Conservation (phyloP, 2,329 filamentous ascomycete species). For the Aspergillus sp. region DNA sequence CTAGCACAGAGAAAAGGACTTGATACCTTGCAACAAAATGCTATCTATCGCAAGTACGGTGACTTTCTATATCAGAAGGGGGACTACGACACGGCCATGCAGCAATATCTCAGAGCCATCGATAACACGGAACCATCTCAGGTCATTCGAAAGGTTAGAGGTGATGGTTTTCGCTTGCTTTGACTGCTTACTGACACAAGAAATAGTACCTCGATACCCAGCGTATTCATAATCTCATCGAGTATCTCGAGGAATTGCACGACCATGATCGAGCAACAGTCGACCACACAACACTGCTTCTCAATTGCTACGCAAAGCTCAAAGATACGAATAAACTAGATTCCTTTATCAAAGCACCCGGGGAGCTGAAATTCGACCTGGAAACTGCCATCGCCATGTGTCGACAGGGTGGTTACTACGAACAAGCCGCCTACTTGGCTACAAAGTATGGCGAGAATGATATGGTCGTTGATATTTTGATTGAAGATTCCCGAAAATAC, state of each 20-base stretch:
- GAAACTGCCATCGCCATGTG: constrained; percentile 98
- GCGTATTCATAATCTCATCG: constrained; percentile 93
- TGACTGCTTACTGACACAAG: constrained; percentile 8
- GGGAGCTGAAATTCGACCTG: constrained; percentile 88
- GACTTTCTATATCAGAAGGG: constrained; percentile 93
- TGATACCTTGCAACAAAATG: constrained; percentile 74
- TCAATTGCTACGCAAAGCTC: constrained; percentile 97
- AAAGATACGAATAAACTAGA: constrained; percentile 97
- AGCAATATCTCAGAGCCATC: constrained; percentile 93
- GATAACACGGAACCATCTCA: constrained; percentile 95
- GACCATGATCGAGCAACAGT: constrained; percentile 89
- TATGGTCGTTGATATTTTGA: constrained; percentile 88
- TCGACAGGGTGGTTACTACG: constrained; percentile 90
- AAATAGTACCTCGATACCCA: constrained; percentile 86
- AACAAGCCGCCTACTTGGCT: constrained; percentile 92
- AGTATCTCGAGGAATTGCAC: constrained; percentile 93
- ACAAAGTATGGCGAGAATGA: constrained; percentile 92
- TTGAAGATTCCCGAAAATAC: constrained; percentile 92
- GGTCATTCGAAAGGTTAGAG: constrained; percentile 76
- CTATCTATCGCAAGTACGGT: constrained; percentile 89
- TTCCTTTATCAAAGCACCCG: constrained; percentile 88
- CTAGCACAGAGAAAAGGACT: constrained; percentile 85
- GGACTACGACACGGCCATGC: constrained; percentile 98
- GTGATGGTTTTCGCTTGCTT: background rate
- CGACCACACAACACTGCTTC: constrained; percentile 87